A percentile compares a stretch with the other conserved stretches of the same genome.
Evolutionary conservation across 2,329 filamentous ascomycete species (phyloP).

Genomic region (Fusarium humuli): DNA sequence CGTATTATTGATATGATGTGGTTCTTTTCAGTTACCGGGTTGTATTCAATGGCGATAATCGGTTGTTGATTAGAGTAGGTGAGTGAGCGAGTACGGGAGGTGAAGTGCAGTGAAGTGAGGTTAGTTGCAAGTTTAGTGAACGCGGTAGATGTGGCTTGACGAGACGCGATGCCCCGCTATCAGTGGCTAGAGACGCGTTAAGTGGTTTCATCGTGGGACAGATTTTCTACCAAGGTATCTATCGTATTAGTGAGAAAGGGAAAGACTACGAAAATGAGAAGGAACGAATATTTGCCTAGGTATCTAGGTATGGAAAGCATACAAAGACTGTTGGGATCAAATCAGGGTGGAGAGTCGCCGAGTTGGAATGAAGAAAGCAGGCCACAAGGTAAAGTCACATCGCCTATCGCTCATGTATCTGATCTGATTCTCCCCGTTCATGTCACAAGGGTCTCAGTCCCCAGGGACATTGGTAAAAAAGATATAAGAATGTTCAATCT

Average conservation of each 20-base stretch:
- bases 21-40: background rate
- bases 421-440: background rate
- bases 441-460: background rate
- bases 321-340: background rate
- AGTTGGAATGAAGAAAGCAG: background rate
- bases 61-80: conserved; percentile 7
- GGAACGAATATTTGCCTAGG: background rate
- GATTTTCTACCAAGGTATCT: background rate
- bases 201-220: conserved; percentile 38
- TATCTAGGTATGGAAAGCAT: background rate
- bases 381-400: background rate
- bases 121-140: conserved; percentile 35
- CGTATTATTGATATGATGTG: background rate
- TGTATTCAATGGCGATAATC: conserved; percentile 10
- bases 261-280: background rate
- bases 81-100: conserved; percentile 1
- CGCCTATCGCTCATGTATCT: background rate
- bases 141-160: conserved; percentile 41
- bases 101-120: conserved; percentile 13
- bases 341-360: background rate
- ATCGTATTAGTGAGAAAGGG: background rate
- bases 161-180: conserved; percentile 47
- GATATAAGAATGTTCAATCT: conserved; percentile 11
- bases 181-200: conserved; percentile 45
- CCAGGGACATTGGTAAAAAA: background rate